A percentile compares a stretch with the other conserved stretches of the same genome.
Conservation (phyloP, 192 early-diverging fungal species). For the Rhizophagus clarus region DNA sequence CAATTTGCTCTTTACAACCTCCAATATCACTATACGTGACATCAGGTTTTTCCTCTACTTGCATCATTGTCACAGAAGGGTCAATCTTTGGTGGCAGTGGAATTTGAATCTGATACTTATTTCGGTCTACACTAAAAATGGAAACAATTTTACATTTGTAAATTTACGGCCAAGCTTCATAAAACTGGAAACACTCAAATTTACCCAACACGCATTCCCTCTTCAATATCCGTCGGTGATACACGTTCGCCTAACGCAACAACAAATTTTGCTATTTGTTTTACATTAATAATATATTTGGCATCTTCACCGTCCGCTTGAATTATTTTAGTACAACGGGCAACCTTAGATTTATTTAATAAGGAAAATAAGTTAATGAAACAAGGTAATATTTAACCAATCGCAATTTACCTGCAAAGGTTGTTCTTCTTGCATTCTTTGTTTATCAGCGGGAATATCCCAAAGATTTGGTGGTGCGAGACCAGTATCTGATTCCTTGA, state of each 20-base stretch:
- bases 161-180: not conserved
- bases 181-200: not conserved
- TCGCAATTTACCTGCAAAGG: slow-evolving; percentile 67
- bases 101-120: slow-evolving; percentile 99
- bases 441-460: slow-evolving; percentile 99
- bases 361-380: not conserved
- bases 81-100: slow-evolving; percentile 99
- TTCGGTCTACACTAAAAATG: slow-evolving; percentile 86
- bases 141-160: not conserved
- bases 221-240: slow-evolving; percentile 98
- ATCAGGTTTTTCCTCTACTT: slow-evolving; percentile 99
- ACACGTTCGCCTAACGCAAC: slow-evolving; percentile 95
- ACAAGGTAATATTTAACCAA: not conserved
- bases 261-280: slow-evolving; percentile 99
- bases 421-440: slow-evolving; percentile 95
- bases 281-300: slow-evolving; percentile 98
- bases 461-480: slow-evolving; percentile 96
- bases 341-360: slow-evolving; percentile 60
- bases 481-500: slow-evolving; percentile 98
- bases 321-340: slow-evolving; percentile 99
- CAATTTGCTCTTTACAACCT: slow-evolving; percentile 99
- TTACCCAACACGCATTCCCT: slow-evolving; percentile 97
- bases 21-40: slow-evolving; percentile 99
- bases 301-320: slow-evolving; percentile 87
- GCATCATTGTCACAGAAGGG: slow-evolving; percentile 99